Evolutionary conservation across 805 yeast species (phyloP).

Genomic region (Starmerella roubikii): DNA sequence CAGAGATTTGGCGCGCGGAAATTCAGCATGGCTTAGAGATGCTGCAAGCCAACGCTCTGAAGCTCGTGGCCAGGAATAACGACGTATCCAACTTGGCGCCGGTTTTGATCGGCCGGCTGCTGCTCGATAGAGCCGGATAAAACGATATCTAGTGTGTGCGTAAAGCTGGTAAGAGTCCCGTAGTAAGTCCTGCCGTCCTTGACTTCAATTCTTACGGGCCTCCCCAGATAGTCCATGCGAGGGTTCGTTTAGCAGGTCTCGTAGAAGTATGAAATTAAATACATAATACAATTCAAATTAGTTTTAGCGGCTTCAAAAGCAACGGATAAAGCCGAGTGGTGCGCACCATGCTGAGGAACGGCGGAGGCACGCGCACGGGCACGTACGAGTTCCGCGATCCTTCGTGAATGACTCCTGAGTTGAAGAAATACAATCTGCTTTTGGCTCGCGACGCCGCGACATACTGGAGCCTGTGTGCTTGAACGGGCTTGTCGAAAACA

Average conservation of each 20-base stretch:
- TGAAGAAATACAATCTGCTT: conserved; percentile 6
- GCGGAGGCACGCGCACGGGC: neutral
- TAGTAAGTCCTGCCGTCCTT: conserved; percentile 25
- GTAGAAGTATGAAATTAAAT: too few species aligned
- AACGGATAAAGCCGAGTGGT: conserved; percentile 1
- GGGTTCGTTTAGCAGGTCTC: too few species aligned
- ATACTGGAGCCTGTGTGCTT: conserved; percentile 18
- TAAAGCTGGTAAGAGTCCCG: conserved; percentile 25
- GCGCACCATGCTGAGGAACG: neutral
- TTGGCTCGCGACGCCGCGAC: conserved; percentile 24
- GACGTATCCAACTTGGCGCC: conserved; percentile 26
- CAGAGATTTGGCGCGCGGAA: conserved; percentile 68
- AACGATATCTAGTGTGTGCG: conserved; percentile 24
- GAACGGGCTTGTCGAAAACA: conserved; percentile 1
- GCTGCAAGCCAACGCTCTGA: conserved; percentile 18
- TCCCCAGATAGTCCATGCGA: conserved; percentile 18
- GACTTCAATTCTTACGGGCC: conserved; percentile 21
- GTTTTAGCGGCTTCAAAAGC: conserved; percentile 5
- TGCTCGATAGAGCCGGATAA: conserved; percentile 25
- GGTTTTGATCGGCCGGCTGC: conserved; percentile 16
- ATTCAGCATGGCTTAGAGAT: conserved; percentile 40
- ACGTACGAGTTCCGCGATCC: conserved; percentile 2
- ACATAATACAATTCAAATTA: too few species aligned
- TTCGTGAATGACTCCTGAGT: neutral
- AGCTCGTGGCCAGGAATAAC: conserved; percentile 25